These are phyloP conservation scores for Penicillium sp. DNA, from an alignment of 2,329 filamentous ascomycete genomes.

Conservation along the genomic window DNA sequence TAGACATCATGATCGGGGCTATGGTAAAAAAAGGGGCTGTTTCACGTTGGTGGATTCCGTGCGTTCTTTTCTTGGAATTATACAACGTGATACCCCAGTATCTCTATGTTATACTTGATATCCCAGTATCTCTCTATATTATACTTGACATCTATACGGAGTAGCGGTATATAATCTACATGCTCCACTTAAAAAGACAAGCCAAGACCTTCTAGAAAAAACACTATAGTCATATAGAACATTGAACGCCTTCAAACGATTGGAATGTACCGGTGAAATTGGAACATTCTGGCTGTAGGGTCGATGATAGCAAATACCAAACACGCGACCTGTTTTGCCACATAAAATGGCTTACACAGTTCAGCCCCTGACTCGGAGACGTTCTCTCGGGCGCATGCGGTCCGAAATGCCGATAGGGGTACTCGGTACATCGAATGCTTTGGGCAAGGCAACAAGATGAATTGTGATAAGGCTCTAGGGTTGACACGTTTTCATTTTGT, in stretches of 20 bases:
- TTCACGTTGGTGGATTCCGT: too few species aligned
- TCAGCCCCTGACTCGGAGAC: neutral
- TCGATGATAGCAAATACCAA: neutral
- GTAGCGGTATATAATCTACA: too few species aligned
- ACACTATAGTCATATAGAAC: neutral
- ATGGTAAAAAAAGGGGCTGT: neutral
- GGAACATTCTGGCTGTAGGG: conserved; percentile 1
- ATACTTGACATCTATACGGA: neutral
- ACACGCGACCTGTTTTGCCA: neutral
- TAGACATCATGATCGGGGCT: conserved; percentile 2
- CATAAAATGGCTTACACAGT: neutral
- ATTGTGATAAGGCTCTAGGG: neutral
- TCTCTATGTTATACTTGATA: neutral
- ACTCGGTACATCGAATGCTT: neutral
- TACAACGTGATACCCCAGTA: neutral
- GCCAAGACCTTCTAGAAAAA: conserved; percentile 14
- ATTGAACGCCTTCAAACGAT: neutral
- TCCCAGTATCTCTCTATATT: too few species aligned
- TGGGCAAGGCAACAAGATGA: neutral
- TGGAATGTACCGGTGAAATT: too few species aligned
- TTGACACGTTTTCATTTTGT: too few species aligned
- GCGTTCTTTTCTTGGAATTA: neutral
- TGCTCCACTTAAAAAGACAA: neutral
- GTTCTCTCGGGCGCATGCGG: neutral
- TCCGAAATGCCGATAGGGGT: neutral